Conservation (phyloP, 176 grass and related monocot species). For the Juncus effusus region DNA sequence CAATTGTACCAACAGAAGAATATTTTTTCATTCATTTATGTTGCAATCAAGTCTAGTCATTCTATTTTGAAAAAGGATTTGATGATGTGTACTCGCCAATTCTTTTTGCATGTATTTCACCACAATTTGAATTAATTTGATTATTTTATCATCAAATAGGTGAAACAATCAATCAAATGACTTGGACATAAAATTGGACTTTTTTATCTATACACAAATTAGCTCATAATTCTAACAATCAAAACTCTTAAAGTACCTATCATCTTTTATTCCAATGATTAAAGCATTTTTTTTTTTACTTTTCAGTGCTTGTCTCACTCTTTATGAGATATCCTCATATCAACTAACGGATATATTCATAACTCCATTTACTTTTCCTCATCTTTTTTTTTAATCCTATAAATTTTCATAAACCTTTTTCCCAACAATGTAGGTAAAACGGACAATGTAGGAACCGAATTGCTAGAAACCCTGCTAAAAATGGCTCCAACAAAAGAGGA, state of each 20-base stretch:
- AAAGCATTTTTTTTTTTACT: conserved; percentile 6
- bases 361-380: background rate
- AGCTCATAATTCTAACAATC: no score
- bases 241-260: conserved; percentile 22
- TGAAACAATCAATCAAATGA: conserved; percentile 18
- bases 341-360: conserved; percentile 4
- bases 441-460: conserved; percentile 65
- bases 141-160: no score
- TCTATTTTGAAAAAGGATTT: no score
- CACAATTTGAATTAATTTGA: no score
- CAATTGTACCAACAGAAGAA: no score
- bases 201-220: no score
- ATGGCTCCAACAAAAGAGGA: conserved; percentile 99
- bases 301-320: background rate
- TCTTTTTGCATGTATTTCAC: no score
- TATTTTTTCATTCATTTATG: no score
- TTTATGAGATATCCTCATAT: conserved; percentile 4
- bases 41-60: no score
- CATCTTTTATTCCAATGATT: conserved; percentile 8
- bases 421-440: conserved; percentile 57
- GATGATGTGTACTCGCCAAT: no score
- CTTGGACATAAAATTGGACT: no score
- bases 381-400: background rate
- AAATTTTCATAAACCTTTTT: conserved; percentile 5
- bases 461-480: conserved; percentile 94